Evolutionary conservation across 2,329 filamentous ascomycete species (phyloP).

Genomic region (Xylariaceae sp.): DNA sequence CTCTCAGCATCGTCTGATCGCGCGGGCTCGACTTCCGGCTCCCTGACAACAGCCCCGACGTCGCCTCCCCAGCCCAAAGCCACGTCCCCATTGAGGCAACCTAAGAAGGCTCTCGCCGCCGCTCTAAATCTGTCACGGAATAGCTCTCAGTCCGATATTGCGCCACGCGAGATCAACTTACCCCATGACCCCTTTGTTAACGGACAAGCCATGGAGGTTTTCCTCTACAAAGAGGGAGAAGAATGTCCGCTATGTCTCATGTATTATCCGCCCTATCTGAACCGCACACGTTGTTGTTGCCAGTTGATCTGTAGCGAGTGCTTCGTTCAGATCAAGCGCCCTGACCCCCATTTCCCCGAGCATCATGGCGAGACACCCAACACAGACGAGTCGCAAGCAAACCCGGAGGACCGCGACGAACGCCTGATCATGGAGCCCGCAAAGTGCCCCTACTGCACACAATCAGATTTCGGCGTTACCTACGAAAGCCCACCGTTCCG

Average conservation of each 20-base stretch:
- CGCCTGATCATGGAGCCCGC: conserved; percentile 86
- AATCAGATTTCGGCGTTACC: conserved; percentile 92
- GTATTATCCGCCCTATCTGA: conserved; percentile 90
- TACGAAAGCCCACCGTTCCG: conserved; percentile 88
- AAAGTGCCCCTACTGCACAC: conserved; percentile 89
- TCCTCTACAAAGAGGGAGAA: conserved; percentile 81
- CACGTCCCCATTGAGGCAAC: conserved; percentile 65
- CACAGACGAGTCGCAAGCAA: conserved; percentile 27
- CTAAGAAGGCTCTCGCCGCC: conserved; percentile 84
- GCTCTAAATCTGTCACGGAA: conserved; percentile 73
- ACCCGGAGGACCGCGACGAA: conserved; percentile 49
- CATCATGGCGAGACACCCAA: conserved; percentile 46
- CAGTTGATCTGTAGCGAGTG: conserved; percentile 97
- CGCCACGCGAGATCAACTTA: conserved; percentile 71
- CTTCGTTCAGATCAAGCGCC: conserved; percentile 91
- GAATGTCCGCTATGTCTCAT: conserved; percentile 98
- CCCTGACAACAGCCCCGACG: conserved; percentile 54
- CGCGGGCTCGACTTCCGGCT: conserved; percentile 55
- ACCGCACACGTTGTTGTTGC: conserved; percentile 90
- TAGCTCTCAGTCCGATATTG: conserved; percentile 64
- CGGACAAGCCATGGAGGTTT: conserved; percentile 88
- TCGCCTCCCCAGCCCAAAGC: conserved; percentile 45
- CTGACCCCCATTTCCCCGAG: conserved; percentile 72
- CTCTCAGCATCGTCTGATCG: conserved; percentile 74
- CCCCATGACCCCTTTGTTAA: conserved; percentile 84